Evolutionary conservation across 192 early-diverging fungal genomes (phyloP), one percentile per base, ranked within the genome.

Genomic region (Radiomyces spectabilis): DNA sequence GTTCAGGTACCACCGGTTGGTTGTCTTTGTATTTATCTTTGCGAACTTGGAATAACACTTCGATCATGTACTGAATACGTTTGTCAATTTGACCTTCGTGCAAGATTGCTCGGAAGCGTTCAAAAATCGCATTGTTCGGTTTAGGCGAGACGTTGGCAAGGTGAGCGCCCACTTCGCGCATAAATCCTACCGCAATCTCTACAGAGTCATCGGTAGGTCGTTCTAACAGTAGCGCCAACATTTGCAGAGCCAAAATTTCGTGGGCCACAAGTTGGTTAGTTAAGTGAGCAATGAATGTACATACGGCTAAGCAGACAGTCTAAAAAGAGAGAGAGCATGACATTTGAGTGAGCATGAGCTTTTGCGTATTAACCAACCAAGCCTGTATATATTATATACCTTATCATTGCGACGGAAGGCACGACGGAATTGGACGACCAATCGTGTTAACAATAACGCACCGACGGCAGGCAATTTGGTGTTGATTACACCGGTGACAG

Each of bases 51-150:
- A 98, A 95, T 26, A 98, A 58, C 16, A 94, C 94, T 66, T 98
- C 95, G 26, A 98, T 89, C 94, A 96, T 98, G 55, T 96, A 92
- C 67, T 98, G 93, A 4, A 90, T 84, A 58, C 95, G 89, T 61
- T 91, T 93, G 51, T 96, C 94, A 40, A 98, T 92, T 31, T 83
- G 77, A 7, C 91, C 92, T 61, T 98, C 94, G 59, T 98, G 93
- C 31, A 98, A 66, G 42, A 96, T 91, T 3, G 86, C 82, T 22
- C 93, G 79, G 57, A 98, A 91, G 4, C 93, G 82, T 57, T 97
- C 93, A 71, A 91, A 97, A 21, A 95, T 84, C 18, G 83, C 85
- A 55, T 88, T 87, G 43, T 83, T 83, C 2, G 88, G 87, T 15
- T 74, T 75, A 3, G 90, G 79, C 2, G 85, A 78, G 8, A 85